phyloP scores from a whole-genome alignment of 2,329 filamentous ascomycete genomes.

The Botrytis squamosa region DNA sequence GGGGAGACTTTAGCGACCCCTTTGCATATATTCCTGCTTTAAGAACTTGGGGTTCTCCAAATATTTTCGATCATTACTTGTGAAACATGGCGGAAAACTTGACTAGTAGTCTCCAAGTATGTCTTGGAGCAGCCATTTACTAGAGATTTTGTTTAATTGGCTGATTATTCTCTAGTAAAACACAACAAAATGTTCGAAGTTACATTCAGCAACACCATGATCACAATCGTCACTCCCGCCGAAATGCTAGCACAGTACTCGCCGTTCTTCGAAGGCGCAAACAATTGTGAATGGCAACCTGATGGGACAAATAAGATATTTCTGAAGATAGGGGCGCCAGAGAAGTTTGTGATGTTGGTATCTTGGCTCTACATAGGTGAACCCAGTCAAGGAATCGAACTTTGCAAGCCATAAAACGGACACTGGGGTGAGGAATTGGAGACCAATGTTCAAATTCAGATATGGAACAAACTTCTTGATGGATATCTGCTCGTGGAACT shows the following conservation, averaged over 20 bases:
- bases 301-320: neutral
- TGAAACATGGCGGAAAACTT: neutral
- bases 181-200: accelerated
- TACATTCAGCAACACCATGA: neutral
- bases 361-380: neutral
- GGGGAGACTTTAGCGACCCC: neutral
- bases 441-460: too few relatives aligned
- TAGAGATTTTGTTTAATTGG: neutral
- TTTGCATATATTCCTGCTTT: neutral
- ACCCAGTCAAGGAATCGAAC: neutral
- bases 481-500: neutral
- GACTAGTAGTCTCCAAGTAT: neutral
- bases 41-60: neutral
- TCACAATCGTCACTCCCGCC: neutral
- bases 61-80: neutral
- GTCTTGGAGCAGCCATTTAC: neutral
- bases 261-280: neutral
- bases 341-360: neutral
- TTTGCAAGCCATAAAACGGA: neutral
- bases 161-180: neutral
- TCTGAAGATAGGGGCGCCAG: neutral
- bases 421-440: neutral
- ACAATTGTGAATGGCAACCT: neutral
- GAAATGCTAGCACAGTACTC: neutral
- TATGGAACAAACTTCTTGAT: neutral